Base-by-base conservation (phyloP, 108 stramenopile genomes). In the Mayamaea pseudoterrestris region DNA sequence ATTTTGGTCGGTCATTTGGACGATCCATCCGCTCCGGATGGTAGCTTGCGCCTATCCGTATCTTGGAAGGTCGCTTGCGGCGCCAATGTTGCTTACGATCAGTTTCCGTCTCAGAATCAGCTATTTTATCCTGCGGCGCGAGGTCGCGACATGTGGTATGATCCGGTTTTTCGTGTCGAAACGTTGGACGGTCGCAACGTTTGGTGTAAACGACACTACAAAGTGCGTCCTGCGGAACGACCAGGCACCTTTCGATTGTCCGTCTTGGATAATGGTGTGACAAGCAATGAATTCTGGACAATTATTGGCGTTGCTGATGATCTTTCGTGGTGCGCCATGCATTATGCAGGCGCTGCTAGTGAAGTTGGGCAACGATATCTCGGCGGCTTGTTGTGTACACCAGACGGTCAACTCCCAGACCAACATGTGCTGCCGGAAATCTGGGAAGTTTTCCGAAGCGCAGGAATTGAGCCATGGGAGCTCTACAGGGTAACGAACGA, bases 161-260 rank as follows among this genome's bases (percentile, higher is more conserved):
- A 97, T 70, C 96, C 96, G 9, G 87, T 95, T 2, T 97, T 97
- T 62, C 71, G 88, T 28, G 96, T 97, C 9, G 78, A 93, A 53
- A 94, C 91, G 14, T 57, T 95, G 25, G 90, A 97, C 55, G 90
- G 89, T n/a, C 54, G 84, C 13, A 61, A 81, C 55, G 83, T 96
- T 0, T 90, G 94, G 88, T 74, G 84, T 54, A 87, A 83, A 59
- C 71, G 92, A 27, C 95, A 94, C 53, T 94, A 94, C 60, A 50
- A 61, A 57, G 83, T 76, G 4, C 44, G 74, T 41, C 58, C 74
- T 50, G 80, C 57, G 21, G 22, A 52, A 25, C 30, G 42, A 1
- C 74, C 84, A 0, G 89, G 87, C 13, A 68, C 77, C 9, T 93
- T 76, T 58, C 47, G 53, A 5, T 76, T 87, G 35, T 65, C 63